Evolutionary conservation across 2,329 filamentous ascomycete genomes (phyloP).

Genomic region (Cadophora sp.): DNA sequence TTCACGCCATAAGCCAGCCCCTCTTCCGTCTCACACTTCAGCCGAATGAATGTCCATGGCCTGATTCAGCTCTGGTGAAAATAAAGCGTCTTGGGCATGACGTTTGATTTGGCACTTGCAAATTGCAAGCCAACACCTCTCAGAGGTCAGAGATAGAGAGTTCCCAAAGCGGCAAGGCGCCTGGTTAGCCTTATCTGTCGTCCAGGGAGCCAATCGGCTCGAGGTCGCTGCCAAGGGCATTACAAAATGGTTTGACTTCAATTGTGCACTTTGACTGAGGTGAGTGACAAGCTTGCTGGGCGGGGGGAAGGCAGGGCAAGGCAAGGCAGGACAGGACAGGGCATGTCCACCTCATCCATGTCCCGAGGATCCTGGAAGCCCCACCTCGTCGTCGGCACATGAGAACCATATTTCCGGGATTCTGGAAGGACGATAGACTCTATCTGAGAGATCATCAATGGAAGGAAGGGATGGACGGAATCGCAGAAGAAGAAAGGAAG

Average conservation of each 20-base stretch:
- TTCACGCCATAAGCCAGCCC: neutral
- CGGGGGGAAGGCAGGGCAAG: neutral
- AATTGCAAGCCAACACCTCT: neutral
- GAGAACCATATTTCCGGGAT: slow-evolving; percentile 22
- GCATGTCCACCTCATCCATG: neutral
- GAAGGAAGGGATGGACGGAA: neutral
- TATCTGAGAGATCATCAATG: neutral
- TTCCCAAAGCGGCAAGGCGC: slow-evolving; percentile 21
- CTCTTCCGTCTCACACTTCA: slow-evolving; percentile 15
- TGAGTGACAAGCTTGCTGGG: neutral
- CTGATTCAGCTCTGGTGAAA: slow-evolving; percentile 13
- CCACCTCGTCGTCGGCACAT: slow-evolving; percentile 4
- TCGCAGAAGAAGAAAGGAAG: neutral
- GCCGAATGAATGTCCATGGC: neutral
- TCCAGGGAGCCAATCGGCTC: slow-evolving; percentile 22
- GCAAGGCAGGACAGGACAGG: neutral
- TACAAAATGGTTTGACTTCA: slow-evolving; percentile 24
- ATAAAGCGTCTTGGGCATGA: slow-evolving; percentile 20
- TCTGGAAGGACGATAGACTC: slow-evolving; percentile 3
- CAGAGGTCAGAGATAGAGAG: slow-evolving; percentile 35
- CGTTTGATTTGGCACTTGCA: slow-evolving; percentile 16
- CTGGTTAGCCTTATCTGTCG: slow-evolving; percentile 32
- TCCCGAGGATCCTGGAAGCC: slow-evolving; percentile 10
- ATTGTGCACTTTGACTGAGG: slow-evolving; percentile 14
- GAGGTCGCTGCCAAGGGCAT: slow-evolving; percentile 18